Conservation (phyloP, 768 basidiomycete species). For the Chalciporus pseudorubinellus region DNA sequence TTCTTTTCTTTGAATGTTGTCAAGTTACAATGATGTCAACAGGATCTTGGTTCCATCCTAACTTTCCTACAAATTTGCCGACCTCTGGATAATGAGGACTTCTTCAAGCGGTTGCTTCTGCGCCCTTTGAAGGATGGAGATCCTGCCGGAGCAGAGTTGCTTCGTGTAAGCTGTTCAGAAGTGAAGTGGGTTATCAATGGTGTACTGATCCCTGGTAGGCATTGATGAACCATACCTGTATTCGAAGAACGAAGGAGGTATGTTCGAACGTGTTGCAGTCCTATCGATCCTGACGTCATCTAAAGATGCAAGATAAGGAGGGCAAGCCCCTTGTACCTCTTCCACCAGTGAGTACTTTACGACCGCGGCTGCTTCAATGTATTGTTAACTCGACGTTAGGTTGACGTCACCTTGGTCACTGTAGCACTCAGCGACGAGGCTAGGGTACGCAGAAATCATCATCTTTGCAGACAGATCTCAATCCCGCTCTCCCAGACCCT, state of each 20-base stretch:
- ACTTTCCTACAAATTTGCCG: constrained; percentile 83
- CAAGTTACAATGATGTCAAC: not conserved
- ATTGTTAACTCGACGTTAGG: constrained; percentile 37
- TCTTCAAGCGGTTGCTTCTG: constrained; percentile 75
- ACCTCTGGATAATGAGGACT: constrained; percentile 80
- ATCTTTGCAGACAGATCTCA: not conserved
- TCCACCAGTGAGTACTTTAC: constrained; percentile 51
- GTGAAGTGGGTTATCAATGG: not conserved
- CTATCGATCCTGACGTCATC: constrained; percentile 17
- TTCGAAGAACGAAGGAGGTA: constrained; percentile 82
- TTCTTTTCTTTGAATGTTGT: not conserved
- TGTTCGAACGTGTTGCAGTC: not conserved
- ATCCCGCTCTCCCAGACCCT: constrained; percentile 40
- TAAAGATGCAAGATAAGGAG: constrained; percentile 77
- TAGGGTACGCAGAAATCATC: constrained; percentile 45
- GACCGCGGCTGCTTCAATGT: not conserved
- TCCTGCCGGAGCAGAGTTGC: constrained; percentile 62
- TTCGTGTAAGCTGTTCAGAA: constrained; percentile 48
- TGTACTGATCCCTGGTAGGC: constrained; percentile 42
- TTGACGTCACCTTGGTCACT: constrained; percentile 74
- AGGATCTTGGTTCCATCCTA: constrained; percentile 87
- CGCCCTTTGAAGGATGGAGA: constrained; percentile 74
- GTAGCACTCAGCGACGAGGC: constrained; percentile 64
- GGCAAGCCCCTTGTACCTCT: constrained; percentile 74
- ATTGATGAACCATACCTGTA: constrained; percentile 74